These are phyloP conservation scores for Wickerhamomyces sydowiorum DNA, from an alignment of 805 yeast species.

Conservation along the genomic window DNA sequence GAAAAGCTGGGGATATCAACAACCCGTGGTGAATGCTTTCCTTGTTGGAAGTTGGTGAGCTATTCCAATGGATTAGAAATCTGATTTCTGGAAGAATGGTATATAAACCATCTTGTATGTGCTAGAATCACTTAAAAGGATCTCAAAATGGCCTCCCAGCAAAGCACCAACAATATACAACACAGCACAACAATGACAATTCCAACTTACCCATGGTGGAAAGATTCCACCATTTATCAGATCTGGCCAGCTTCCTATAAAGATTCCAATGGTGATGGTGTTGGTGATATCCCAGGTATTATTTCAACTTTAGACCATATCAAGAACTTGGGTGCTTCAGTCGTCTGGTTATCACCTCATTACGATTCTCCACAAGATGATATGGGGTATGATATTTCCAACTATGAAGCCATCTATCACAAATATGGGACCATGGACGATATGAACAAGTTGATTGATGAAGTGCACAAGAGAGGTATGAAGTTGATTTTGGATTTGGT, in stretches of 20 bases:
- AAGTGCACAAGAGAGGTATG: constrained; percentile 43
- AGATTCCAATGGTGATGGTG: constrained; percentile 54
- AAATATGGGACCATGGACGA: constrained; percentile 52
- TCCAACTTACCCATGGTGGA: constrained; percentile 39
- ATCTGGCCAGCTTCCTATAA: constrained; percentile 58
- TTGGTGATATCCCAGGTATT: constrained; percentile 53
- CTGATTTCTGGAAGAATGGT: no score
- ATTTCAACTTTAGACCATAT: constrained; percentile 45
- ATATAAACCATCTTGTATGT: no score
- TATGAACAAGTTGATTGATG: constrained; percentile 43
- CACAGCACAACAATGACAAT: constrained; percentile 1
- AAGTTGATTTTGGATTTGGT: constrained; percentile 50
- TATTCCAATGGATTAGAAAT: no score
- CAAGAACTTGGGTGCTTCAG: constrained; percentile 42
- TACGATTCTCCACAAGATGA: constrained; percentile 55
- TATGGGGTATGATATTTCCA: constrained; percentile 57
- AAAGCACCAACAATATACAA: no score
- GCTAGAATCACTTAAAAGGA: no score
- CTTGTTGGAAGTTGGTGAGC: no score
- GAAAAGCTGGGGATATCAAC: no score
- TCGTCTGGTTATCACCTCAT: constrained; percentile 53
- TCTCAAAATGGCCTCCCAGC: no score
- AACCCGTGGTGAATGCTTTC: no score
- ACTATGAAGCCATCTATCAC: constrained; percentile 46
- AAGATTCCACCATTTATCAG: constrained; percentile 53